Base-by-base conservation (phyloP, 257 asterid genomes). In the Voacanga thouarsii region DNA sequence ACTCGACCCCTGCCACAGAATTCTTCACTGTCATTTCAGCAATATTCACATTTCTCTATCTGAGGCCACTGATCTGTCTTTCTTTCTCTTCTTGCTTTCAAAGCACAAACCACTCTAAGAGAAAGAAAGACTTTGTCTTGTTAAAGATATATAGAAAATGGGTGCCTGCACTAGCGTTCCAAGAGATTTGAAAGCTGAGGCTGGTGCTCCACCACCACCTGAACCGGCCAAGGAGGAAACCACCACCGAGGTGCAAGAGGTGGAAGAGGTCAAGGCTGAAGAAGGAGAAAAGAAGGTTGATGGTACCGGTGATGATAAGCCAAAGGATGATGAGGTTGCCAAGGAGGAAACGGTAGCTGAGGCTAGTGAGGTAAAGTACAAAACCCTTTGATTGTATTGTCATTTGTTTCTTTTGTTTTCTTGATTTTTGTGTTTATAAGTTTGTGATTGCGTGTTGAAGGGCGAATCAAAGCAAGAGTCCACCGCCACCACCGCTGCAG, bases 161-260 rank as follows among this genome's bases (percentile, higher is more conserved):
- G 80, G 80, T 76, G 74, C 50, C 9, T 76, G 80, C 23, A 51
- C 80, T 28, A 76, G 80, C 33, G 73, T 76, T 51, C 74, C 74
- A 16, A 76, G 65, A 30, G 80, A 3, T 30, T 44, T 76, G 53
- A 65, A 51, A 53, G 64, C 65, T 9, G 80, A 47, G n/a, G 61
- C 53, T 24, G 67, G 33, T 39, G 59, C 70, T 16, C 72, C 59
- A 18, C 79, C 80, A 23, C 66, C 26, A 28, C 80, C 80, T 18
- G 80, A 76, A 37, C 66, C 8, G 18, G 44, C 72, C 10, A 66
- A 66, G 47, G 68, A 63, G 74, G 53, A 44, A 12, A 33, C 74
- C 18, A 37, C 65, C 37, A 14, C 61, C 37, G 73, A 45, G 71
- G 73, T 11, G 3, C 19, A 5, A 33, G 72, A 75, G 59, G 60